A percentile compares a stretch with the other conserved stretches of the same genome.
Conservation (phyloP, 257 asterid genomes). For the Pogostemon cablin region DNA sequence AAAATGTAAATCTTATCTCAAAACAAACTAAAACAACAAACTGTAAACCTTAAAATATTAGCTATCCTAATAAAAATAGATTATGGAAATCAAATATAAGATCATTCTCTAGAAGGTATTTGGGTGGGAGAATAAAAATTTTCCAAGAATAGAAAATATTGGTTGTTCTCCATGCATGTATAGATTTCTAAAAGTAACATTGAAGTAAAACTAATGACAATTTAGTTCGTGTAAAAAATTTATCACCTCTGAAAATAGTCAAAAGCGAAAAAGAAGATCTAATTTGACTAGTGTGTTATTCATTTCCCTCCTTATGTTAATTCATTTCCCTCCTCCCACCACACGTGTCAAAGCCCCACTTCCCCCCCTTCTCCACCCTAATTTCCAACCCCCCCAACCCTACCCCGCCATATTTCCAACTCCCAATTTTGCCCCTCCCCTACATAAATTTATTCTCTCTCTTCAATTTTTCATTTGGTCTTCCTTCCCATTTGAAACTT, state of each 20-base stretch:
- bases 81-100: no score
- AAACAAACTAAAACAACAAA: no score
- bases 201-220: no score
- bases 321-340: conserved; percentile 31
- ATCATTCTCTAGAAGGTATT: no score
- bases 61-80: no score
- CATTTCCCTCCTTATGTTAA: conserved; percentile 34
- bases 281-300: conserved; percentile 11
- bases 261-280: conserved; percentile 18
- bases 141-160: no score
- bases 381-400: background rate
- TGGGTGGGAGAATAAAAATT: no score
- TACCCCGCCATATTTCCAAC: background rate
- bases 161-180: no score
- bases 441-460: conserved; percentile 22
- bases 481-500: conserved; percentile 18
- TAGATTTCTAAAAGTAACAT: no score
- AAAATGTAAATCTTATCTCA: no score
- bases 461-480: background rate
- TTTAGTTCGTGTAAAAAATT: background rate
- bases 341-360: conserved; percentile 52
- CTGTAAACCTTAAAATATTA: no score
- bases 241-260: conserved; percentile 13
- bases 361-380: background rate
- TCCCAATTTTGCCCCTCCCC: conserved; percentile 27